These are phyloP conservation scores for Chalciporus chontae DNA, from an alignment of 768 basidiomycete species.

Conservation along the genomic window DNA sequence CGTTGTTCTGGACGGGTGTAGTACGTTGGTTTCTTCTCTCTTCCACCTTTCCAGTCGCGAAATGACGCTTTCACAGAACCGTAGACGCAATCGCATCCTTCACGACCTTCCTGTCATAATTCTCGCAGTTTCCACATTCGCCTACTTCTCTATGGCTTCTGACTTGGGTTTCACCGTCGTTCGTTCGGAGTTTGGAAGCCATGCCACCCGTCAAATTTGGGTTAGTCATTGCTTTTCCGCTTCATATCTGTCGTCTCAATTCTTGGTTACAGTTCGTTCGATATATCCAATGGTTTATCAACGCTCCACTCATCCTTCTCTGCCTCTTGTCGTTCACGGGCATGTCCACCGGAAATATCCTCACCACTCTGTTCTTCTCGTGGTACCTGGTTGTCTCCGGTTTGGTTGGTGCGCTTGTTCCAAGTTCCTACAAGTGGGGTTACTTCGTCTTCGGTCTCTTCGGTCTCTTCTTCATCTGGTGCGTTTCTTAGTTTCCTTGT, in stretches of 20 bases:
- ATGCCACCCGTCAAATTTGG: conserved; percentile 40
- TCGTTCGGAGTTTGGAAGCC: conserved; percentile 31
- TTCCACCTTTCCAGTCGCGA: not conserved
- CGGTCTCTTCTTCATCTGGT: conserved; percentile 50
- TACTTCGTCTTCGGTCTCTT: conserved; percentile 46
- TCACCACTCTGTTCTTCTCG: conserved; percentile 36
- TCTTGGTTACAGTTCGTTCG: conserved; percentile 39
- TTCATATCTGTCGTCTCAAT: not conserved
- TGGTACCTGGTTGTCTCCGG: conserved; percentile 43
- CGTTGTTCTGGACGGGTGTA: conserved; percentile 36
- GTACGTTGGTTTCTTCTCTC: conserved; percentile 16
- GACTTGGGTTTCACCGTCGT: conserved; percentile 49
- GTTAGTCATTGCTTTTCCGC: conserved; percentile 23
- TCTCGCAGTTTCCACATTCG: conserved; percentile 41
- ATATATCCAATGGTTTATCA: conserved; percentile 57
- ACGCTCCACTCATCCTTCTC: conserved; percentile 49
- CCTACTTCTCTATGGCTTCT: conserved; percentile 56
- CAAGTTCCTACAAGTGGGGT: conserved; percentile 51
- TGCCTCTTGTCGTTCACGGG: conserved; percentile 44
- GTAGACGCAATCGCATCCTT: conserved; percentile 43
- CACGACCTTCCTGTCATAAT: conserved; percentile 49
- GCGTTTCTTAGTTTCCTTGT: conserved; percentile 15
- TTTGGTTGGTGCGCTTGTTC: conserved; percentile 50
- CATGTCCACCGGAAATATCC: conserved; percentile 46
- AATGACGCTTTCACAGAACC: conserved; percentile 21